These are phyloP conservation scores for Microdochium trichocladiopsis DNA, from an alignment of 2,329 filamentous ascomycete species.

Conservation along the genomic window DNA sequence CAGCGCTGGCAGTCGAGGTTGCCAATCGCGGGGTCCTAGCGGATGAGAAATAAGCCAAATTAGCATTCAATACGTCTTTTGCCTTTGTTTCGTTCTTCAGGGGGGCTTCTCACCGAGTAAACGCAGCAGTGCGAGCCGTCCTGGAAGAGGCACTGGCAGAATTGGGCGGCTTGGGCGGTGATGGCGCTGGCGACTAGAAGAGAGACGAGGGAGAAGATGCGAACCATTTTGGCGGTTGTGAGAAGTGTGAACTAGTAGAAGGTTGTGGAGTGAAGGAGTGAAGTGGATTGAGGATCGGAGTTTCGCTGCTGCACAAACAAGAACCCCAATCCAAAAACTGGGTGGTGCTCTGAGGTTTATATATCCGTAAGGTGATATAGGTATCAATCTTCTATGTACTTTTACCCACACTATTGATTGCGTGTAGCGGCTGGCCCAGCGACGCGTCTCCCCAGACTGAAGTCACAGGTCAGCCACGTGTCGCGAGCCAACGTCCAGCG, in stretches of 20 bases:
- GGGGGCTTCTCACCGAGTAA: not conserved
- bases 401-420: not conserved
- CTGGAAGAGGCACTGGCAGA: not conserved
- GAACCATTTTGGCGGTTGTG: constrained; percentile 1
- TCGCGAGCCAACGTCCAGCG: not conserved
- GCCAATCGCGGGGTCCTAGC: not conserved
- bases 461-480: not conserved
- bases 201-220: not conserved
- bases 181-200: not conserved
- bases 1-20: not conserved
- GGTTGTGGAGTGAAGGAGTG: not conserved
- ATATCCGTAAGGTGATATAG: not conserved
- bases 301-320: not conserved
- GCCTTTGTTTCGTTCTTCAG: not conserved
- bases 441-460: not conserved
- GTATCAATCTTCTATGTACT: not conserved
- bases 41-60: not conserved
- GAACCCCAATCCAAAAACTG: not conserved
- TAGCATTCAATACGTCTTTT: not conserved
- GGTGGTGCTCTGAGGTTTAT: not conserved
- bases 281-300: not conserved
- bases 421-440: not conserved
- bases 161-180: not conserved
- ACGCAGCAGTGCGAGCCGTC: not conserved
- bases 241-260: not conserved